Evolutionary conservation across 2,329 filamentous ascomycete genomes (phyloP).

Genomic region (Ophiostoma ips): DNA sequence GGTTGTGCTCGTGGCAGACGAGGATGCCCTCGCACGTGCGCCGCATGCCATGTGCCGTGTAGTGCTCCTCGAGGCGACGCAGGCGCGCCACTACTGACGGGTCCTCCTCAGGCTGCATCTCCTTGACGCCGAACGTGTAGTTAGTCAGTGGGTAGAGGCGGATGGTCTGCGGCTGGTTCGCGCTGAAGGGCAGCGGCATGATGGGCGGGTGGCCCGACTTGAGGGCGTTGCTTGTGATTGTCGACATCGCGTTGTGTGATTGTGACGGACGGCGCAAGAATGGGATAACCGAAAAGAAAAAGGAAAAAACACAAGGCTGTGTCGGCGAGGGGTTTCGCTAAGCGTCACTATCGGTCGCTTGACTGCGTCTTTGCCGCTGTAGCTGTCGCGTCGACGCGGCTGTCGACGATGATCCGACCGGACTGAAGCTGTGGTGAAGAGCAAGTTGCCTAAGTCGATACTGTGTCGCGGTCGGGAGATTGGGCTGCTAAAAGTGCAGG

Average conservation of each 20-base stretch:
- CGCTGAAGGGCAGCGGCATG: slow-evolving; percentile 71
- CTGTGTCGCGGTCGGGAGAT: too few species aligned
- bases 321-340: too few species aligned
- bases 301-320: too few species aligned
- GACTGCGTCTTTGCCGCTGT: too few species aligned
- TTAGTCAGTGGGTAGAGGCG: slow-evolving; percentile 90
- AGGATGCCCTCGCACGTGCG: slow-evolving; percentile 93
- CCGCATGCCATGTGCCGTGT: slow-evolving; percentile 82
- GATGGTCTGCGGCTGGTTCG: slow-evolving; percentile 78
- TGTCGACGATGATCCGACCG: too few species aligned
- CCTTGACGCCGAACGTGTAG: slow-evolving; percentile 98
- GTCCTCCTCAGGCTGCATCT: slow-evolving; percentile 95
- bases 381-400: too few species aligned
- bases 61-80: slow-evolving; percentile 93
- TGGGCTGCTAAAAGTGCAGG: too few species aligned
- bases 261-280: not conserved
- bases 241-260: slow-evolving; percentile 50
- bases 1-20: slow-evolving; percentile 97
- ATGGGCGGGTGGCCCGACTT: slow-evolving; percentile 69
- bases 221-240: slow-evolving; percentile 60
- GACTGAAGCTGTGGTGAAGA: too few species aligned
- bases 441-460: too few species aligned
- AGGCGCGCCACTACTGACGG: slow-evolving; percentile 86
- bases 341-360: too few species aligned
- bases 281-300: too few species aligned